Conservation (phyloP, 805 yeast genomes). For the Sugiyamaella chiloensis region DNA sequence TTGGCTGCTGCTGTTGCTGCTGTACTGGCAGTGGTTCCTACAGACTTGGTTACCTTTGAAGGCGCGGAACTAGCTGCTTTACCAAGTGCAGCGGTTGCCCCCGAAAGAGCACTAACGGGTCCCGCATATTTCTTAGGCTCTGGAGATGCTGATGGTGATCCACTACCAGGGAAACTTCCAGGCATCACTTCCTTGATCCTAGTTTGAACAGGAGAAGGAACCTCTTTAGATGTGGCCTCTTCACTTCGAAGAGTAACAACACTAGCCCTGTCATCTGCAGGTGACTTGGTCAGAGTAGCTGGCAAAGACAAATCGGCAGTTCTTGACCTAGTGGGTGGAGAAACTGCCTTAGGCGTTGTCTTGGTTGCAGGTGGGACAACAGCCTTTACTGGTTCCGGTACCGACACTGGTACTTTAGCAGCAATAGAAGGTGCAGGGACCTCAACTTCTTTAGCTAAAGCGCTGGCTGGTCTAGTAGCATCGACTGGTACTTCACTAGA, state of each 20-base stretch:
- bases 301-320: not conserved
- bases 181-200: too few species aligned
- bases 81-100: not conserved
- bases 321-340: not conserved
- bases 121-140: too few species aligned
- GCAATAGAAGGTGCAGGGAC: too few species aligned
- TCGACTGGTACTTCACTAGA: too few species aligned
- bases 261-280: slow-evolving; percentile 10
- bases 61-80: slow-evolving; percentile 3
- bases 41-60: not conserved
- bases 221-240: slow-evolving; percentile 7
- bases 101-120: not conserved
- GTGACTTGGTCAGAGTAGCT: slow-evolving; percentile 2
- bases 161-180: too few species aligned
- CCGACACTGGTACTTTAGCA: too few species aligned
- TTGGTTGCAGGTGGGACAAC: too few species aligned
- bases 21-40: not conserved
- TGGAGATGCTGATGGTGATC: not conserved
- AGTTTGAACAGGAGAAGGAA: not conserved
- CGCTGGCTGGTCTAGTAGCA: too few species aligned
- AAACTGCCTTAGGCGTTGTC: too few species aligned
- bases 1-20: slow-evolving; percentile 14
- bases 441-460: too few species aligned
- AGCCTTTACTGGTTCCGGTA: too few species aligned
- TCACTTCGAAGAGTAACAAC: slow-evolving; percentile 8